phyloP scores from a whole-genome alignment of 176 grass and related monocot species.

The Musa acuminata region DNA sequence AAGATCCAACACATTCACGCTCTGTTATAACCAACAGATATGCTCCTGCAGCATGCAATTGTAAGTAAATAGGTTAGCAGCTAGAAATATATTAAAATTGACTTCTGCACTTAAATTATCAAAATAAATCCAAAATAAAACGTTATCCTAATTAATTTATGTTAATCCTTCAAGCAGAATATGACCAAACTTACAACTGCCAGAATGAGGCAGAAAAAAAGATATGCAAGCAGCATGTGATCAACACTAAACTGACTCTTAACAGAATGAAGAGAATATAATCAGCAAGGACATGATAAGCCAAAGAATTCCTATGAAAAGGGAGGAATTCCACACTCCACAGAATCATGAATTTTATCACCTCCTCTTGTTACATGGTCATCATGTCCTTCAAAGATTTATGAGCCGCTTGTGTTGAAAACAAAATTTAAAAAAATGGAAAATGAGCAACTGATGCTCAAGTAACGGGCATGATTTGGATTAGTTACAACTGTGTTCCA shows the following conservation, averaged over 20 bases:
- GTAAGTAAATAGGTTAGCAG: background rate
- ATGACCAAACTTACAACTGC: background rate
- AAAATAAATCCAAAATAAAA: background rate
- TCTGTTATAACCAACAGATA: constrained; percentile 80
- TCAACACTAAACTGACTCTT: background rate
- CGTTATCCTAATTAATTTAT: too few relatives aligned
- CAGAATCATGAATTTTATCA: too few relatives aligned
- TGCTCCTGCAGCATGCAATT: constrained; percentile 32
- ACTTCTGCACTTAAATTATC: background rate
- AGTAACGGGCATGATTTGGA: too few relatives aligned
- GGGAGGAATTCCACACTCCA: too few relatives aligned
- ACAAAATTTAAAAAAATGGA: too few relatives aligned
- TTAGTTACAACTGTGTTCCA: too few relatives aligned
- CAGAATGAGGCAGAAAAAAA: background rate
- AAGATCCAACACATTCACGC: constrained; percentile 76
- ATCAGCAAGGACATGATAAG: background rate
- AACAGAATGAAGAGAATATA: background rate
- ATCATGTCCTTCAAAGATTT: too few relatives aligned
- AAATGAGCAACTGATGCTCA: too few relatives aligned
- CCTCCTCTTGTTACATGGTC: too few relatives aligned
- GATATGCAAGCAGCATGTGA: background rate
- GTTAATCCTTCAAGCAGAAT: background rate
- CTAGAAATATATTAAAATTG: background rate
- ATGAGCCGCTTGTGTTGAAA: too few relatives aligned
- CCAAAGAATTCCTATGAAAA: too few relatives aligned